Conservation (phyloP, 2,329 filamentous ascomycete species). For the Botrytis cinerea region DNA sequence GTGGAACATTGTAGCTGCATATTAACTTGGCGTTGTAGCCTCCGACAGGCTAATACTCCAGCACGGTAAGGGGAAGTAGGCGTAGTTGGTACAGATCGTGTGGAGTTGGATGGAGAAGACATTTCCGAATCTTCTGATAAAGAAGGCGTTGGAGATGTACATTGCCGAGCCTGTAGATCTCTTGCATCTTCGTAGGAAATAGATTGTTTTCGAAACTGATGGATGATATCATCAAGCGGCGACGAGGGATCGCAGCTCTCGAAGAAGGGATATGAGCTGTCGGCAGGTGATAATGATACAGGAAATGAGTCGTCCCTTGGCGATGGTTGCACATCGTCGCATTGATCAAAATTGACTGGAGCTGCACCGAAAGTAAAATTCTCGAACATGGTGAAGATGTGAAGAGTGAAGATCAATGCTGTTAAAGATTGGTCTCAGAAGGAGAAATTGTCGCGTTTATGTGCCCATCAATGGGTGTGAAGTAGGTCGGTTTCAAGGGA, state of each 20-base stretch:
- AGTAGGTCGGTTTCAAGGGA: not conserved
- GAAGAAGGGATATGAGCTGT: constrained; percentile 9
- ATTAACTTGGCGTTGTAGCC: constrained; percentile 29
- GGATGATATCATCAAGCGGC: constrained; percentile 15
- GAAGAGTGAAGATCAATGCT: not conserved
- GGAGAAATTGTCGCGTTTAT: not conserved
- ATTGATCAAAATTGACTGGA: constrained; percentile 12
- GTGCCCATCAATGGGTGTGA: not conserved
- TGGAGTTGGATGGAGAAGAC: constrained; percentile 7
- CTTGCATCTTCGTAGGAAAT: constrained; percentile 8
- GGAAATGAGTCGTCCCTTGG: constrained; percentile 21
- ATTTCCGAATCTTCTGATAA: constrained; percentile 16
- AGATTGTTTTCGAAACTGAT: constrained; percentile 11
- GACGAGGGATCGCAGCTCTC: constrained; percentile 3
- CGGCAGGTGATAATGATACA: not conserved
- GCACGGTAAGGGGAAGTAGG: constrained; percentile 7
- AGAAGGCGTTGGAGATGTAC: constrained; percentile 21
- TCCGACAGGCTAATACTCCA: constrained; percentile 20
- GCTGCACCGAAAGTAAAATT: constrained; percentile 25
- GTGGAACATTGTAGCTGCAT: constrained; percentile 27
- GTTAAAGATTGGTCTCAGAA: not conserved
- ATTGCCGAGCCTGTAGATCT: not conserved
- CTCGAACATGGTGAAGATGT: constrained; percentile 16
- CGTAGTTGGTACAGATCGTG: constrained; percentile 19
- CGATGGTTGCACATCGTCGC: constrained; percentile 16